These are phyloP conservation scores for Lactarius pseudohatsudake DNA, from an alignment of 768 basidiomycete genomes.

Conservation along the genomic window DNA sequence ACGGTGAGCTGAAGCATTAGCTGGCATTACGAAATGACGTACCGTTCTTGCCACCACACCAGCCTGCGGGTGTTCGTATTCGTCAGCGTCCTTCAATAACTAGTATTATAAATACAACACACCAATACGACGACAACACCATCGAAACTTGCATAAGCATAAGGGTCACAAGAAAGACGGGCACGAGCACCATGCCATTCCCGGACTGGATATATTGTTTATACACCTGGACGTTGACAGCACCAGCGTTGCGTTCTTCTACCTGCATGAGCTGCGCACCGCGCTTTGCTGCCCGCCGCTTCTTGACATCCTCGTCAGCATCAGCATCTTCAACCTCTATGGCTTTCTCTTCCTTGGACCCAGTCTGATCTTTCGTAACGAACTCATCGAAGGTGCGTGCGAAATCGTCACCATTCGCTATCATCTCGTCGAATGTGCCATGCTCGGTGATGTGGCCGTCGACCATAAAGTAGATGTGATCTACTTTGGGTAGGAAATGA, in stretches of 20 bases:
- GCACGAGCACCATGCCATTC: conserved; percentile 63
- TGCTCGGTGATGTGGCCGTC: conserved; percentile 78
- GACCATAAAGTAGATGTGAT: conserved; percentile 78
- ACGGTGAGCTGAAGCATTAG: conserved; percentile 23
- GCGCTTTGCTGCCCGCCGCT: conserved; percentile 37
- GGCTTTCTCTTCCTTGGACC: conserved; percentile 45
- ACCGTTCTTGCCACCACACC: conserved; percentile 81
- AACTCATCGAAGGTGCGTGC: conserved; percentile 50
- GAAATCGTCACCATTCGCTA: conserved; percentile 64
- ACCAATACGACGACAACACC: conserved; percentile 78
- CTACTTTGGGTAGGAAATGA: conserved; percentile 85
- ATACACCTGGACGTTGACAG: conserved; percentile 56
- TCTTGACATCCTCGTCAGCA: conserved; percentile 40
- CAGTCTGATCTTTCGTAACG: conserved; percentile 55
- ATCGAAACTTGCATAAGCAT: conserved; percentile 65
- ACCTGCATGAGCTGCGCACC: conserved; percentile 71
- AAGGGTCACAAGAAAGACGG: conserved; percentile 60
- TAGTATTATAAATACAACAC: conserved; percentile 29
- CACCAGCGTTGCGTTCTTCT: conserved; percentile 81
- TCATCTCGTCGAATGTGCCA: conserved; percentile 75
- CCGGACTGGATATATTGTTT: conserved; percentile 68
- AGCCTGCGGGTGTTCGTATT: conserved; percentile 46
- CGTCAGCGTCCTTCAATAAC: conserved; percentile 17
- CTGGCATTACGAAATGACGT: conserved; percentile 30
- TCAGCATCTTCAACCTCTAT: conserved; percentile 39